Percentiles rank a stretch among this genome's conserved stretches.
Evolutionary conservation across 345 rosid species (phyloP).

Genomic region (Turnera subulata): DNA sequence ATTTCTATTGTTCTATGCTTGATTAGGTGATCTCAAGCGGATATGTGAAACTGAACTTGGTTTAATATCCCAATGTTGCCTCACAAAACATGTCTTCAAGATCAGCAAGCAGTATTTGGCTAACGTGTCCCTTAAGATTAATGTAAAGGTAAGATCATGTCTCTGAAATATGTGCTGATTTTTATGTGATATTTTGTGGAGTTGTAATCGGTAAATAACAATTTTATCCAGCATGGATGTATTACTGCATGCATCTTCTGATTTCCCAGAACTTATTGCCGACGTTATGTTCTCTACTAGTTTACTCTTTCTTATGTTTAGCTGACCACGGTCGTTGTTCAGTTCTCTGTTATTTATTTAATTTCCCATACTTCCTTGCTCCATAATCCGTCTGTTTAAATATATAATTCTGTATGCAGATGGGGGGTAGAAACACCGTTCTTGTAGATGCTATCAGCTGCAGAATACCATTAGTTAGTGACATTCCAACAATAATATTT

Average conservation of each 20-base stretch:
- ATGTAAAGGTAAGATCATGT: slow-evolving; percentile 70
- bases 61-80: slow-evolving; percentile 92
- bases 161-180: not conserved
- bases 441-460: slow-evolving; percentile 96
- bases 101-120: slow-evolving; percentile 96
- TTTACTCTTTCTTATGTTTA: not conserved
- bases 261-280: not conserved
- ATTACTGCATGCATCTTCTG: not conserved
- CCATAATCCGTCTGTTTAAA: not conserved
- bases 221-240: too few relatives aligned
- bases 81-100: slow-evolving; percentile 94
- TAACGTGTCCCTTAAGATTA: slow-evolving; percentile 90
- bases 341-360: too few relatives aligned
- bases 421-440: slow-evolving; percentile 99
- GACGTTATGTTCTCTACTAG: not conserved
- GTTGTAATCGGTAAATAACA: too few relatives aligned
- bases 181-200: too few relatives aligned
- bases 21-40: slow-evolving; percentile 89
- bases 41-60: slow-evolving; percentile 99
- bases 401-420: slow-evolving; percentile 43
- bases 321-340: too few relatives aligned
- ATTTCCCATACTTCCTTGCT: not conserved
- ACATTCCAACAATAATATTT: slow-evolving; percentile 94
- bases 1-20: slow-evolving; percentile 4
- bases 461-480: slow-evolving; percentile 93